Percentiles rank a stretch among this genome's conserved stretches.
Conservation (phyloP, 352 stramenopile genomes). For the Plasmopara halstedii region DNA sequence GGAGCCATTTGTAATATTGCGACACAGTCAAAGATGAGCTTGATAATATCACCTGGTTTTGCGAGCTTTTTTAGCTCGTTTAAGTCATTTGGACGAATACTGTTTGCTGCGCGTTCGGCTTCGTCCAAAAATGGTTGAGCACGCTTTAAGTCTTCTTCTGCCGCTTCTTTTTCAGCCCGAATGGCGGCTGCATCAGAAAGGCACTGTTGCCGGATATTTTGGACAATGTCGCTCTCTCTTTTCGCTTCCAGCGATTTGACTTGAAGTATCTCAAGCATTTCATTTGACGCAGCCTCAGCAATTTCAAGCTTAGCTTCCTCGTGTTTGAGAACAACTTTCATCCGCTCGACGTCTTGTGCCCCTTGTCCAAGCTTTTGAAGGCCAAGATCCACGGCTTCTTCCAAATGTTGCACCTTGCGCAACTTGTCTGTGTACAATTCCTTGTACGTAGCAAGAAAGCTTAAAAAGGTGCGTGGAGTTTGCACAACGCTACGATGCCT, state of each 20-base stretch:
- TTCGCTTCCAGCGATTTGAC: conserved; percentile 82
- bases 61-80: conserved; percentile 90
- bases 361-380: conserved; percentile 85
- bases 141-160: conserved; percentile 83
- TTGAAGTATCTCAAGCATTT: conserved; percentile 74
- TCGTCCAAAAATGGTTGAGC: conserved; percentile 89
- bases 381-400: conserved; percentile 76
- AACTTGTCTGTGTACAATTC: conserved; percentile 70
- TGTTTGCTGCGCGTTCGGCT: conserved; percentile 76
- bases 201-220: conserved; percentile 84
- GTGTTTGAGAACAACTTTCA: conserved; percentile 84
- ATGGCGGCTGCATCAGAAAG: conserved; percentile 73
- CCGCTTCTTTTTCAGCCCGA: conserved; percentile 75
- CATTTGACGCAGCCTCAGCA: conserved; percentile 74
- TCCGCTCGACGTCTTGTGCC: conserved; percentile 83
- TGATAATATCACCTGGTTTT: conserved; percentile 89
- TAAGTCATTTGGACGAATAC: conserved; percentile 86
- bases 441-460: conserved; percentile 78
- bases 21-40: conserved; percentile 90
- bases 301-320: conserved; percentile 83
- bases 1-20: conserved; percentile 83
- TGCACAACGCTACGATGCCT: conserved; percentile 82
- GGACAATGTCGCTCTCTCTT: conserved; percentile 85
- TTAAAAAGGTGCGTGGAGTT: conserved; percentile 84
- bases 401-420: conserved; percentile 67